Evolutionary conservation across 441 rosid genomes (phyloP), one percentile per base, ranked within the genome.

Genomic region (Corymbia calophylla): DNA sequence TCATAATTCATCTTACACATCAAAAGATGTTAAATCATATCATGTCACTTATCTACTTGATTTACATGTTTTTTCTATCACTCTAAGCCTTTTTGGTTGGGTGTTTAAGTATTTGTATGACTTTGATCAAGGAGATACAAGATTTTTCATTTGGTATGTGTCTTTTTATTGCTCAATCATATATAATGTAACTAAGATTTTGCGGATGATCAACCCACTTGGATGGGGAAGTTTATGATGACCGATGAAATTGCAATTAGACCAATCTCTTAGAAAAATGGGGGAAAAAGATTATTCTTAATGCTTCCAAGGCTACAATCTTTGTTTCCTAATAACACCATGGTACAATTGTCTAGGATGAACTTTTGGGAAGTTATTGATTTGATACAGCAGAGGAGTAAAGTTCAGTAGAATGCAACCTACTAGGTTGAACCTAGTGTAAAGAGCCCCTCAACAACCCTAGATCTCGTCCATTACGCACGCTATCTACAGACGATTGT

Each of bases 31-130:
- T 27, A 60, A 27, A 27, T 8, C 27, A 60, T 60, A 1, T 27
- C 16, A 60, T 0, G 27, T 27, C 0, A 2, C 16, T 27, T 60
- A 27, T 60, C 16, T 27, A 60, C 0, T n/a, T n/a, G 35, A n/a
- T 64, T 18, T n/a, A n/a, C 7, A n/a, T 64, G 19, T 64, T 64
- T n/a, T n/a, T 17, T 35, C 5, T 64, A 4, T n/a, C 0, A 15
- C 47, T 68, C 3, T 27, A 39, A 73, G 21, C 3, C 21, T 73
- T 39, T 73, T 70, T 17, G 2, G 6, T 68, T 68, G 12, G 18
- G 19, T 3, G 13, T 23, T 9, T 21, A 56, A 56, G 62, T 9
- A 56, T 35, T 19, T 68, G 2, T 19, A 21, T 39, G 84, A 77
- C 23, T 44, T 14, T 3, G 5, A n/a, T 64, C 5, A 0, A 77